Base-by-base conservation (phyloP, 257 asterid genomes). In the Fraxinus pennsylvanica region DNA sequence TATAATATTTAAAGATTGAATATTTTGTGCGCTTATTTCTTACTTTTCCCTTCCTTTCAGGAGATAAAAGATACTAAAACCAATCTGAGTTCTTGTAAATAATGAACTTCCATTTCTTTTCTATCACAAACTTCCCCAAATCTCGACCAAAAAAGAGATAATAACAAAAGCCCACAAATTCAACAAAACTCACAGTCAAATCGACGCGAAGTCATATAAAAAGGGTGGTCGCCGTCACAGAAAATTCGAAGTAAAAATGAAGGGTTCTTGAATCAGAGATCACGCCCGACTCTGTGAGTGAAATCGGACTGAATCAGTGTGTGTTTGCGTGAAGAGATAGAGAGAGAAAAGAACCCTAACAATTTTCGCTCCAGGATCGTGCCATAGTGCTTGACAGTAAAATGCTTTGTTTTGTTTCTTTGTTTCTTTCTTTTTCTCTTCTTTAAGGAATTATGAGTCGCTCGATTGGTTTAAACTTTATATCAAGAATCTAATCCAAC, bases 91-190 rank as follows among this genome's bases (percentile, higher is more conserved):
- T 74, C 63, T 57, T 50, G 73, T 66, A 85, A 25, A 68, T 80
- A 83, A 32, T 72, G 76, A 75, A 83, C 75, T 82, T 77, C 82
- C 91, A 82, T 85, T 81, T 77, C 76, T 43, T 47, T 35, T 45
- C 39, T 52, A 17, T 74, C 76, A 74, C 84, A 74, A 84, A 77
- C 50, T 80, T 81, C 43, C 68, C 63, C 81, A 69, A 78, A 80
- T 59, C 77, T 32, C 38, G 84, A 82, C 68, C 32, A 35, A 38
- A 74, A 61, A 8, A 33, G 21, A 71, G 69, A 25, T 52, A 74
- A 73, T 17, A 76, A 77, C 13, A 66, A 75, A 27, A 52, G 39
- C 35, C 76, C 52, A 75, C 65, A 74, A 82, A 74, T 27, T 57
- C 63, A 81, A 86, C 86, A 12, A 76, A 29, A 76, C 43, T 70